These are phyloP conservation scores for Apiospora kogelbergensis DNA, from an alignment of 2,329 filamentous ascomycete species.

Conservation along the genomic window DNA sequence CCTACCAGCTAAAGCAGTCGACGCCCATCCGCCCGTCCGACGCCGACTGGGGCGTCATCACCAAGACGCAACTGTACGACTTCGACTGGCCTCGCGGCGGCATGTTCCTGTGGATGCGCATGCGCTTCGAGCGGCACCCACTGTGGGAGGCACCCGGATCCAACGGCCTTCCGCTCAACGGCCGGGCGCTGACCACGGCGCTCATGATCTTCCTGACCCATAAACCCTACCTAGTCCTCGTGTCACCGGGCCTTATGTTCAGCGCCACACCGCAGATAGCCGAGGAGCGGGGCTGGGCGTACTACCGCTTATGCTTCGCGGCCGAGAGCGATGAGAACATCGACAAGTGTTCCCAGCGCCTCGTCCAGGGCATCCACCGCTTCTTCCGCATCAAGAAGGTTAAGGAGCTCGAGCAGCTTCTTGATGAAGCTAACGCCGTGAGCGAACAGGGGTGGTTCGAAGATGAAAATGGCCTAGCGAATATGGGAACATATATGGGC, in stretches of 20 bases:
- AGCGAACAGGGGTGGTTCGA: conserved; percentile 17
- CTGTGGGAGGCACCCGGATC: conserved; percentile 49
- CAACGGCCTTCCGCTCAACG: conserved; percentile 44
- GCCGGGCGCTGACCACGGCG: conserved; percentile 58
- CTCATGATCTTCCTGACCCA: conserved; percentile 72
- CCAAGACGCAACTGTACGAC: conserved; percentile 71
- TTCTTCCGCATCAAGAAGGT: conserved; percentile 78
- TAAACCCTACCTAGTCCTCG: conserved; percentile 68
- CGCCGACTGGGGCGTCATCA: conserved; percentile 72
- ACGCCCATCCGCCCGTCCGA: conserved; percentile 43
- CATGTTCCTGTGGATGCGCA: conserved; percentile 86
- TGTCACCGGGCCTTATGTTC: conserved; percentile 73
- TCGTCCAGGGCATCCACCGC: conserved; percentile 66
- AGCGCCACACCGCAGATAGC: conserved; percentile 62
- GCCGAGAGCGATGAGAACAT: conserved; percentile 75
- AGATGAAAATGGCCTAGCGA: conserved; percentile 22
- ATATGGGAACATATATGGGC: conserved; percentile 25
- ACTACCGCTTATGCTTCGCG: conserved; percentile 80
- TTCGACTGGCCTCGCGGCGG: conserved; percentile 82
- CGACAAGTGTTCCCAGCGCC: conserved; percentile 57
- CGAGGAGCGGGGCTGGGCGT: conserved; percentile 64
- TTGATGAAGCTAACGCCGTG: conserved; percentile 35
- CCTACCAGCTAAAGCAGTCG: conserved; percentile 65
- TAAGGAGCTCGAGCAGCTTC: conserved; percentile 63
- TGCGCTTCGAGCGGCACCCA: conserved; percentile 73